These are phyloP conservation scores for Cladosporium sp. DNA, from an alignment of 2,329 filamentous ascomycete genomes.

Conservation along the genomic window DNA sequence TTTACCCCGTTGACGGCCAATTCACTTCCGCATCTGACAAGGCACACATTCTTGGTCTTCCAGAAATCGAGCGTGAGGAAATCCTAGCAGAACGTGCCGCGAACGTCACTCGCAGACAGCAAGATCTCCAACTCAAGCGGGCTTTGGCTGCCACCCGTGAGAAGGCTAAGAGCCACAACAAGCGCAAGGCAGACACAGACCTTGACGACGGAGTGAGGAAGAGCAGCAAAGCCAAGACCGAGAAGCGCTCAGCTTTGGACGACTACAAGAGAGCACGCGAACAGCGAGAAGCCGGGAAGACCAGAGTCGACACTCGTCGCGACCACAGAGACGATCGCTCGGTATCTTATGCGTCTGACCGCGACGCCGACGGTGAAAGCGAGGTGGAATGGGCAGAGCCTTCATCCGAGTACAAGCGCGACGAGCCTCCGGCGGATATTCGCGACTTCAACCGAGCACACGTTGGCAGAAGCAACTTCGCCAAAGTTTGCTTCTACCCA, in stretches of 20 bases:
- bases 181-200: slow-evolving; percentile 74
- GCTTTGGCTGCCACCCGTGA: slow-evolving; percentile 50
- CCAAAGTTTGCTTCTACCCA: slow-evolving; percentile 88
- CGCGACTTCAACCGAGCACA: slow-evolving; percentile 80
- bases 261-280: slow-evolving; percentile 59
- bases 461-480: slow-evolving; percentile 80
- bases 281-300: slow-evolving; percentile 54
- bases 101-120: slow-evolving; percentile 74
- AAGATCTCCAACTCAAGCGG: slow-evolving; percentile 76
- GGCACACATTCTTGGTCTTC: slow-evolving; percentile 70
- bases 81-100: slow-evolving; percentile 83
- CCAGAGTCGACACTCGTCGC: slow-evolving; percentile 18
- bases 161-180: slow-evolving; percentile 53
- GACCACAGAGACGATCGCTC: slow-evolving; percentile 46
- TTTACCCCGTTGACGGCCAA: slow-evolving; percentile 84
- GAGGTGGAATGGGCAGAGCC: slow-evolving; percentile 70
- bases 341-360: slow-evolving; percentile 40
- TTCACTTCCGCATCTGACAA: slow-evolving; percentile 56
- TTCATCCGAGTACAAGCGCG: slow-evolving; percentile 35
- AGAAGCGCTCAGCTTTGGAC: slow-evolving; percentile 69
- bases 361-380: slow-evolving; percentile 67
- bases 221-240: slow-evolving; percentile 35
- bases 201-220: slow-evolving; percentile 77
- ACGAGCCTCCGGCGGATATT: slow-evolving; percentile 66
- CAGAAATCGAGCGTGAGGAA: slow-evolving; percentile 86